Evolutionary conservation across 176 grass and related monocot species (phyloP).

Genomic region (Puccinellia tenuiflora): DNA sequence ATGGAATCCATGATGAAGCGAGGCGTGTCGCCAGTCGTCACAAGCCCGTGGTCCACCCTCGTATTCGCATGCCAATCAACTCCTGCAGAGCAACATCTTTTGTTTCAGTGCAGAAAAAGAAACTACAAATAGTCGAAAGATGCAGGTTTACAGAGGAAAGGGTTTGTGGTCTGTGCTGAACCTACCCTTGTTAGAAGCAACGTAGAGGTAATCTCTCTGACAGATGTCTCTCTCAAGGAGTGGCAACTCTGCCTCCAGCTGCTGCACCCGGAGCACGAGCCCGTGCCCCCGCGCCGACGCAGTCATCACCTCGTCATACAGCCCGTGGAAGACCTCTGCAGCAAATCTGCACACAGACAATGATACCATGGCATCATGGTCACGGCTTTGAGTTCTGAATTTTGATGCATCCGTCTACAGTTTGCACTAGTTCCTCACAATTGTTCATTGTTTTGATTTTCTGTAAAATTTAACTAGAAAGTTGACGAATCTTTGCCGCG

Average conservation of each 20-base stretch:
- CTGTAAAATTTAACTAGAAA: background rate
- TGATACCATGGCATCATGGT: background rate
- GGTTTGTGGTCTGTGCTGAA: background rate
- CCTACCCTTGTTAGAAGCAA: slow-evolving; percentile 64
- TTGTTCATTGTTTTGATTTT: background rate
- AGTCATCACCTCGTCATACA: slow-evolving; percentile 72
- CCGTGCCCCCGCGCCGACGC: slow-evolving; percentile 59
- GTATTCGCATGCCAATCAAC: slow-evolving; percentile 56
- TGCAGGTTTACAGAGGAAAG: background rate
- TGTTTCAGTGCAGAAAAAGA: background rate
- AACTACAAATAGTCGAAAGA: background rate
- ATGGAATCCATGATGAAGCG: slow-evolving; percentile 77
- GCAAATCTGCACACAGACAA: slow-evolving; percentile 46
- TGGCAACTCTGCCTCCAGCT: slow-evolving; percentile 74
- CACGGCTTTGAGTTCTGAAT: background rate
- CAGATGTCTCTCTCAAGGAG: slow-evolving; percentile 40
- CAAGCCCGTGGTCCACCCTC: slow-evolving; percentile 45
- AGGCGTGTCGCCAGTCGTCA: slow-evolving; percentile 64
- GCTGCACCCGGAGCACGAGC: slow-evolving; percentile 62
- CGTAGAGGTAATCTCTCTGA: slow-evolving; percentile 31
- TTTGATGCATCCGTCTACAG: background rate
- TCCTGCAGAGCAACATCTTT: slow-evolving; percentile 38
- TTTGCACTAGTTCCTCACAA: background rate
- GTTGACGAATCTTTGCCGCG: background rate
- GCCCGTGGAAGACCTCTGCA: slow-evolving; percentile 58